Evolutionary conservation across 441 rosid genomes (phyloP).

Genomic region (Sinapis alba): DNA sequence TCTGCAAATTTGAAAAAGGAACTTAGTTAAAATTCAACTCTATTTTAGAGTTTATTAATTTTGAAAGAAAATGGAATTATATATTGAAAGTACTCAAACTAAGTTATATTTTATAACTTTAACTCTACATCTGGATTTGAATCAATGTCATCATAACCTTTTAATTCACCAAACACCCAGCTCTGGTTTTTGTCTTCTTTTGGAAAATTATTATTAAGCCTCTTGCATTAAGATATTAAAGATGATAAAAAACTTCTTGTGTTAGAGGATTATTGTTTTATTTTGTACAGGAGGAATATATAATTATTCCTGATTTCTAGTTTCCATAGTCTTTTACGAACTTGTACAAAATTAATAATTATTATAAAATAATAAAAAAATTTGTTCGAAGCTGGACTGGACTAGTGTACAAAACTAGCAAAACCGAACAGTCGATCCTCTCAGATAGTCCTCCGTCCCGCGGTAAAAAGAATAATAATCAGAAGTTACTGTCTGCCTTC

Average conservation of each 20-base stretch:
- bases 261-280: too few relatives aligned
- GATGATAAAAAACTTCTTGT: background rate
- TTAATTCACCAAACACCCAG: conserved; percentile 24
- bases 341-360: too few relatives aligned
- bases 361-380: too few relatives aligned
- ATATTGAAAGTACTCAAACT: background rate
- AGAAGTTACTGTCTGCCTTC: background rate
- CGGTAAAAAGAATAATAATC: conserved; percentile 8
- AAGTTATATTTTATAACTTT: background rate
- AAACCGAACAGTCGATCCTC: background rate
- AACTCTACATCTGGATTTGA: background rate
- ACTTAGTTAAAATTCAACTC: background rate
- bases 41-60: background rate
- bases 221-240: background rate
- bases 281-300: too few relatives aligned
- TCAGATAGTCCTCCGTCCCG: conserved; percentile 3
- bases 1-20: background rate
- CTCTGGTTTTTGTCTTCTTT: conserved; percentile 23
- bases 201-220: background rate
- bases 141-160: background rate
- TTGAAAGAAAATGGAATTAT: background rate
- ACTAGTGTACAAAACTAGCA: background rate
- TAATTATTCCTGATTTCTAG: too few relatives aligned
- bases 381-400: background rate
- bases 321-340: too few relatives aligned